Percentiles rank a stretch among this genome's conserved stretches.
Conservation (phyloP, 805 yeast genomes). For the Saturnispora mendoncae region DNA sequence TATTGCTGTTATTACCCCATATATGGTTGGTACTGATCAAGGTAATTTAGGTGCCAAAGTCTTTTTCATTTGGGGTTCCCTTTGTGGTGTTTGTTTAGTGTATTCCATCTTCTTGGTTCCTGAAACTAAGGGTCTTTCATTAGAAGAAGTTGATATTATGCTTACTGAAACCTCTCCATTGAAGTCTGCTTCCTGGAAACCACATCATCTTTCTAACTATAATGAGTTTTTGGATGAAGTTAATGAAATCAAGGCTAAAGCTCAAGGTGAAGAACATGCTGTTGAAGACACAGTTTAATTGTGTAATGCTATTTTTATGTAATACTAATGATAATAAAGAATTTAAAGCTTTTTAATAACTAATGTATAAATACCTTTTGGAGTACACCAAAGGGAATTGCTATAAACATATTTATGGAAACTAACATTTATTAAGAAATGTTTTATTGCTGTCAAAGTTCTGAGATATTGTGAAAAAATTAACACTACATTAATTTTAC, state of each 20-base stretch:
- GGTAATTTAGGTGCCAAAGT: constrained; percentile 57
- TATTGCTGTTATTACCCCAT: constrained; percentile 71
- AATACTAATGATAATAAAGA: background rate
- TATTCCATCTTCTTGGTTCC: constrained; percentile 67
- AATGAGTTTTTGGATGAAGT: constrained; percentile 20
- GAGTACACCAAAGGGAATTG: too few species aligned
- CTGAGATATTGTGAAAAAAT: background rate
- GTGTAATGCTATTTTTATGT: background rate
- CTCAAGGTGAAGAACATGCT: background rate
- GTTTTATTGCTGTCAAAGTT: too few species aligned
- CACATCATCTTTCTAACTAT: constrained; percentile 18
- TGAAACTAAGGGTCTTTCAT: constrained; percentile 72
- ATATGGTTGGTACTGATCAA: constrained; percentile 54
- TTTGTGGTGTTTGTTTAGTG: constrained; percentile 37
- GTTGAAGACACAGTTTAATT: background rate
- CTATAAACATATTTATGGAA: too few species aligned
- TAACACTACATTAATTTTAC: background rate
- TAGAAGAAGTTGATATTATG: constrained; percentile 67
- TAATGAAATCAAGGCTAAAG: constrained; percentile 1
- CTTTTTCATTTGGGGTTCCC: constrained; percentile 64
- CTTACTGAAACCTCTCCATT: constrained; percentile 28
- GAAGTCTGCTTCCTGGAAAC: constrained; percentile 29
- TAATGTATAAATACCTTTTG: background rate
- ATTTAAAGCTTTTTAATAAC: background rate
- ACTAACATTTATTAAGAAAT: too few species aligned